Base-by-base conservation (phyloP, 805 yeast genomes). In the Ogataea saltuana region DNA sequence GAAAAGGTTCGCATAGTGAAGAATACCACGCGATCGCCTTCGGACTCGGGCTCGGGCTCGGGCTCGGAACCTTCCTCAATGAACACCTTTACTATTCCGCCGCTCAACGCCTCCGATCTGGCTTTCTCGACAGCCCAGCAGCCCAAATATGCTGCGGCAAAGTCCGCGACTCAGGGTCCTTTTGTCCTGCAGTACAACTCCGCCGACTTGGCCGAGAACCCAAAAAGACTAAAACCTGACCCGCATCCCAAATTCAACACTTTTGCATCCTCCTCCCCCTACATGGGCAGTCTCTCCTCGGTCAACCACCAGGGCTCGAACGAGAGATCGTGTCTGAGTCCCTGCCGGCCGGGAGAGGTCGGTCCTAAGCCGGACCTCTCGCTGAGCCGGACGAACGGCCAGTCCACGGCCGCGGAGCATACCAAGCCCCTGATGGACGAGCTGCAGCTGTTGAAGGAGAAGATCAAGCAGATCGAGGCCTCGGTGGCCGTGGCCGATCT, bases 401-500 rank as follows among this genome's bases (percentile, higher is more conserved):
- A 5, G 16, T n/a, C 38, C 38, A n/a, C 15, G 21, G 8, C 9
- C 30, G 16, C 19, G 13, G 31, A 25, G 23, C 4, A 15, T 4
- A 42, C 46, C 7, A 45, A 49, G 33, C 61, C 60, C 2, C 56
- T 60, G 3, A 35, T 58, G 33, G 37, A 46, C 15, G 67, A 64
- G 50, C 45, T 64, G 10, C 72, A 73, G 26, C 46, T 59, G 12
- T 53, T 75, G 30, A 67, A 68, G 35, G 67, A 68, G 8, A 71
- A 72, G 44, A 70, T 75, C 29, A 69, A 64, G 40, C 71, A 71
- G 49, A 64, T 75, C 4, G 80, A 75, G 50, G 71, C 73, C 1
- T 67, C 75, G 1, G 64, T 70, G 22, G 67, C 70, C 0, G 67
- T 62, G 5, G 59, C 69, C 11, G 71, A 63, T 32, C 33, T 51